Evolutionary conservation across 768 basidiomycete genomes (phyloP).

Genomic region (Tricholoma flavovirens): DNA sequence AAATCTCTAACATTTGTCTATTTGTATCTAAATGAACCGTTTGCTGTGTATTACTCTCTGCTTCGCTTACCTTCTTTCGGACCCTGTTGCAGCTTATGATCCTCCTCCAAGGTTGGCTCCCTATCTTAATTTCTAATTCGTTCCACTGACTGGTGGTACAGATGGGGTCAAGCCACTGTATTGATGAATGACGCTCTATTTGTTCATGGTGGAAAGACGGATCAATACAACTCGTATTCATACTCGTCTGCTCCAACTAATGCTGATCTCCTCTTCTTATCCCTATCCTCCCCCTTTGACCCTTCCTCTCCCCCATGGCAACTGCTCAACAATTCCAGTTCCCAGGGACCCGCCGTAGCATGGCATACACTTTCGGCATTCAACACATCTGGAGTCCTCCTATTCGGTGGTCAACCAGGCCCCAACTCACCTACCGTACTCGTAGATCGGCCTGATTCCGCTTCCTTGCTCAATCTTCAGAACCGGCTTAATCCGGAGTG

Average conservation of each 20-base stretch:
- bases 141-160: constrained; percentile 20
- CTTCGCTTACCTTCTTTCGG: constrained; percentile 9
- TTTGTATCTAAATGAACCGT: not conserved
- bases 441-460: constrained; percentile 55
- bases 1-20: constrained; percentile 4
- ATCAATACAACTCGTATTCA: constrained; percentile 58
- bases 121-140: not conserved
- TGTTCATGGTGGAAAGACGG: constrained; percentile 79
- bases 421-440: constrained; percentile 49
- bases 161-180: constrained; percentile 80
- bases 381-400: constrained; percentile 45
- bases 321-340: constrained; percentile 42
- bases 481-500: constrained; percentile 37
- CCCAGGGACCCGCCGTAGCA: constrained; percentile 58
- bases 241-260: constrained; percentile 72
- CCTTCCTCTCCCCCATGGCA: constrained; percentile 65
- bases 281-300: constrained; percentile 55
- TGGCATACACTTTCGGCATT: constrained; percentile 78
- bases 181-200: constrained; percentile 55
- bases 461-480: constrained; percentile 45
- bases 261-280: constrained; percentile 66
- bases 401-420: constrained; percentile 76
- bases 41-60: constrained; percentile 14
- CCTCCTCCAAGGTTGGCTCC: constrained; percentile 20
- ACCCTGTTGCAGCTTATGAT: constrained; percentile 18